Evolutionary conservation across 768 basidiomycete genomes (phyloP).

Genomic region (Naganishia friedmannii): DNA sequence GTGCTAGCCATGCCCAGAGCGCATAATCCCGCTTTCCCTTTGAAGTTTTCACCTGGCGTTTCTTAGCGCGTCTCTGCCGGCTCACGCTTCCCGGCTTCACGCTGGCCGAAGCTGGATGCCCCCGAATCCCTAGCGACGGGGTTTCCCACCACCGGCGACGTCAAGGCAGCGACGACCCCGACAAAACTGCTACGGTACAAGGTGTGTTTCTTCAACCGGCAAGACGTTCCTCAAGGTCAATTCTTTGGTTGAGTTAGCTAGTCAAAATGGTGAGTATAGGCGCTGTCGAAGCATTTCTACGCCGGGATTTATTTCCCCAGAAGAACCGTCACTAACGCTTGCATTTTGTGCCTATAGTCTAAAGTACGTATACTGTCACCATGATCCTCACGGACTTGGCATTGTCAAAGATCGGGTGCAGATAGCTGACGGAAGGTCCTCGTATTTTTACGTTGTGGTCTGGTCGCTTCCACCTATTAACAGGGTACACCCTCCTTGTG

Average conservation of each 20-base stretch:
- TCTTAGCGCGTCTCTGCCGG: background rate
- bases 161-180: slow-evolving; percentile 6
- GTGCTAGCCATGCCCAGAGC: no score
- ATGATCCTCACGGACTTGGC: slow-evolving; percentile 24
- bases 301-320: background rate
- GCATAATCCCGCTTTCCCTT: background rate
- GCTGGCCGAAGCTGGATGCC: background rate
- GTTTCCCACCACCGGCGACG: background rate
- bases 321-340: background rate
- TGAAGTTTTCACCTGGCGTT: background rate
- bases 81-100: background rate
- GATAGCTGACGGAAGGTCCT: slow-evolving; percentile 74
- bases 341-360: slow-evolving; percentile 2
- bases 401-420: slow-evolving; percentile 13
- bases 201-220: background rate
- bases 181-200: background rate
- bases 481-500: slow-evolving; percentile 93
- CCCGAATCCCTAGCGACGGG: background rate
- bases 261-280: slow-evolving; percentile 18
- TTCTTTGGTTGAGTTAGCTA: slow-evolving; percentile 16
- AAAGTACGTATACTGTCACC: slow-evolving; percentile 22
- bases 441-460: slow-evolving; percentile 45
- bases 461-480: slow-evolving; percentile 44
- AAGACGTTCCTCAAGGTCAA: slow-evolving; percentile 24
- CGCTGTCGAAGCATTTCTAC: background rate